Conservation (phyloP, 371 early-diverging fungal species). For the Mortierella sp. region DNA sequence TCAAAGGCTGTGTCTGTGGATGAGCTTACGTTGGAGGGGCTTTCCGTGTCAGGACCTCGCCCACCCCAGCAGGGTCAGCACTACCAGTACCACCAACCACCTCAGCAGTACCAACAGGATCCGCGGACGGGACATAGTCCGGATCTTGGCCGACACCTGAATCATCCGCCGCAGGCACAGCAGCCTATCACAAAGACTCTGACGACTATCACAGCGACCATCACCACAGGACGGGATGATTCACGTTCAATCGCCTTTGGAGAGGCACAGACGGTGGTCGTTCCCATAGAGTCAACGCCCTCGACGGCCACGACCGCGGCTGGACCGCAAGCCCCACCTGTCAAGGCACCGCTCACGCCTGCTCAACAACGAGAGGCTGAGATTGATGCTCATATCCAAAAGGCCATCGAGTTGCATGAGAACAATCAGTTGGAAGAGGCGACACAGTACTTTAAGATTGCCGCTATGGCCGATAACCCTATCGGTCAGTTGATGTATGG, state of each 20-base stretch:
- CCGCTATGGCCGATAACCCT: slow-evolving; percentile 78
- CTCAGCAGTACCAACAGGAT: slow-evolving; percentile 11
- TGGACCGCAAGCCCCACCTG: background rate
- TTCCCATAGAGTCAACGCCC: background rate
- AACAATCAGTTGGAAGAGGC: slow-evolving; percentile 79
- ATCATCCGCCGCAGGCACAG: background rate
- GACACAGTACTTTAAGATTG: slow-evolving; percentile 80
- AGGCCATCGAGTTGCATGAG: slow-evolving; percentile 73
- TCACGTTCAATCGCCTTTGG: slow-evolving; percentile 27
- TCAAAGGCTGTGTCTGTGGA: slow-evolving; percentile 4
- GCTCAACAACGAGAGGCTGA: slow-evolving; percentile 48
- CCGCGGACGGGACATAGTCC: background rate
- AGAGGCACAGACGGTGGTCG: slow-evolving; percentile 10
- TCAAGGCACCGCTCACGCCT: slow-evolving; percentile 23
- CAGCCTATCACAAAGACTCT: background rate
- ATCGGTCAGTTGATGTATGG: slow-evolving; percentile 90
- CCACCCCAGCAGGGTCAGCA: slow-evolving; percentile 16
- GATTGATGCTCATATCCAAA: slow-evolving; percentile 63
- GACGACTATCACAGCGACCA: slow-evolving; percentile 32
- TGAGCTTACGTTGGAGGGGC: slow-evolving; percentile 12
- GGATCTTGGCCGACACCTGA: too few species aligned
- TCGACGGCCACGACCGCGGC: background rate
- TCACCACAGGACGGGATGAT: slow-evolving; percentile 9
- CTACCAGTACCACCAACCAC: slow-evolving; percentile 7
- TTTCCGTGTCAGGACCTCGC: slow-evolving; percentile 12